Base-by-base conservation (phyloP, 768 basidiomycete genomes). In the Agrocybe chaxingu region DNA sequence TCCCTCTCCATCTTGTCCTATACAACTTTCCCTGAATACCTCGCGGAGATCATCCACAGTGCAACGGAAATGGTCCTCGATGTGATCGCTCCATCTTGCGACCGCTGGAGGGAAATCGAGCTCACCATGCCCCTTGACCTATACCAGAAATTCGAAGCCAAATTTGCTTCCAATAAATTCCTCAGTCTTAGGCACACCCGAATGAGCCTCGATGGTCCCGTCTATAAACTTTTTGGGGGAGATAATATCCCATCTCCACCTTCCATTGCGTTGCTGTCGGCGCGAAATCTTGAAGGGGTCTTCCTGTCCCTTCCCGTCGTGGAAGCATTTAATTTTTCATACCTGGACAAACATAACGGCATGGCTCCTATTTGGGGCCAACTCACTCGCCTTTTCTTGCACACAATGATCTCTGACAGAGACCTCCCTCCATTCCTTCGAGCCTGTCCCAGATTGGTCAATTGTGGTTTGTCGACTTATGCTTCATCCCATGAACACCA, bases 61-160 rank as follows among this genome's bases (percentile, higher is more conserved):
- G 33, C 46, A 5, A 32, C 35, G 31, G n/a, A 11, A 9, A 43
- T 10, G n/a, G 6, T 36, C 34, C 45, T 56, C 12, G 34, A 24
- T 37, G 16, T 37, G 40, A 24, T 50, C 29, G 45, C 40, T 6
- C 18, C 38, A 5, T 40, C 36, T 18, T 19, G 44, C 5, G 32
- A 45, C 10, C 47, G 55, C 7, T 50, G 51, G 43, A 35, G 38
- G 13, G 43, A 49, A 32, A 31, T 56, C 16, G 55, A 56, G 31
- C 32, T 56, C 2, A 45, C 33, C 18, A 50, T 50, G 43, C 47
- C 51, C 1, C 31, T 48, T 8, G 42, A 45, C 10, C 11, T 52
- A 7, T 52, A 52, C 38, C 19, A 41, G 13, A 40, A 45, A n/a
- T 38, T 56, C 13, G 50, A 49, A 42, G 36, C 37, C 2, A 42